Conservation (phyloP, 2,329 filamentous ascomycete species). For the Dichotomopilus funicola region DNA sequence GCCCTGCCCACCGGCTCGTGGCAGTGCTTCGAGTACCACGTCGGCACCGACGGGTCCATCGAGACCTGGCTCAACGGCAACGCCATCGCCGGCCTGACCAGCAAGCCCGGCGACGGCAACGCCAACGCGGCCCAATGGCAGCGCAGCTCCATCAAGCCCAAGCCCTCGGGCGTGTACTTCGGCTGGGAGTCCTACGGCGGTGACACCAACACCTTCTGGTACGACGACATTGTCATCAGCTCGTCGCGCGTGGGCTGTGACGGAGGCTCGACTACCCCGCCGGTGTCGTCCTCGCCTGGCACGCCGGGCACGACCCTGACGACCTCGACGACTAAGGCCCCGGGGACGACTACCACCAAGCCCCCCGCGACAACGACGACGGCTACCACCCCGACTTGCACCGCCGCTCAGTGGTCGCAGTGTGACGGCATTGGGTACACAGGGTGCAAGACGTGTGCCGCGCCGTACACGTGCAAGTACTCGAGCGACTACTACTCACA, state of each 20-base stretch:
- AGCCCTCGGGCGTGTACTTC: conserved; percentile 51
- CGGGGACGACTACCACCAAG: not conserved
- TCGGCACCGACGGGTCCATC: conserved; percentile 50
- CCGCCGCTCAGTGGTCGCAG: conserved; percentile 5
- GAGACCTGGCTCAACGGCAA: conserved; percentile 55
- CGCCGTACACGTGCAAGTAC: conserved; percentile 32
- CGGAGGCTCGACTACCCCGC: not conserved
- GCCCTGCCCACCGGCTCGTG: conserved; percentile 45
- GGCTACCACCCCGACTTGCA: conserved; percentile 1
- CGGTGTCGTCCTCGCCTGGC: not conserved
- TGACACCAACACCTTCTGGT: conserved; percentile 56
- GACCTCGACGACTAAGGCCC: not conserved
- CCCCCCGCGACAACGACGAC: conserved; percentile 1
- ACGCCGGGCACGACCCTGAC: not conserved
- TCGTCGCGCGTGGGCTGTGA: conserved; percentile 43
- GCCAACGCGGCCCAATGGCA: conserved; percentile 48
- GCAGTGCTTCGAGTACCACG: conserved; percentile 57
- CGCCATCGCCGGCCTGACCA: conserved; percentile 45
- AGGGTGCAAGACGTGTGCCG: conserved; percentile 32
- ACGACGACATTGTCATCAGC: conserved; percentile 50
- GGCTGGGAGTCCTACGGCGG: conserved; percentile 59
- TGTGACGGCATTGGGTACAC: conserved; percentile 30
- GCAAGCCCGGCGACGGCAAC: conserved; percentile 41
- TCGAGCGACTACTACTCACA: conserved; percentile 37
- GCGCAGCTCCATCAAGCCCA: conserved; percentile 42